Conservation (phyloP, 2,329 filamentous ascomycete genomes). For the Nothopassalora personata region DNA sequence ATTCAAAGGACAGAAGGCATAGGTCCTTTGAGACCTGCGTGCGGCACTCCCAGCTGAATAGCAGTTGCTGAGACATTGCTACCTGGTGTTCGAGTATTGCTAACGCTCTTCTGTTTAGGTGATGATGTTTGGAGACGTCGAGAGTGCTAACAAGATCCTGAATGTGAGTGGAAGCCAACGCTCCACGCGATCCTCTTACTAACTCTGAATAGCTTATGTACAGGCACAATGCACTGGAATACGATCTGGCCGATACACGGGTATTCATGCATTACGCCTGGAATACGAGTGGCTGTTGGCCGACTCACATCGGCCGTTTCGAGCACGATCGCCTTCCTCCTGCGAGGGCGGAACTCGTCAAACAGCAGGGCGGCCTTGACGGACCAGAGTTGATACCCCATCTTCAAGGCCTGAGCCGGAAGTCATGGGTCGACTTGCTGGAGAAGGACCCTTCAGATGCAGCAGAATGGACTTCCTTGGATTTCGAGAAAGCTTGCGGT, state of each 20-base stretch:
- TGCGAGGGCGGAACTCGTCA: neutral
- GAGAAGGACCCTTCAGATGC: neutral
- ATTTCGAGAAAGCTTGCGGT: neutral
- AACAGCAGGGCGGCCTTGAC: neutral
- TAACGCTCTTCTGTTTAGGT: too few relatives aligned
- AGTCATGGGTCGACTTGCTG: neutral
- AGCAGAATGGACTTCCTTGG: neutral
- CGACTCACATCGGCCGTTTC: neutral
- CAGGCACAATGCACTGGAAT: neutral
- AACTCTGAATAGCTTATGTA: neutral
- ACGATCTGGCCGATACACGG: neutral
- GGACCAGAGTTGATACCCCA: neutral
- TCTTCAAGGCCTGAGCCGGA: neutral
- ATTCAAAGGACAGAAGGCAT: too few relatives aligned
- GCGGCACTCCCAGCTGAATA: too few relatives aligned
- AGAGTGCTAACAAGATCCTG: neutral
- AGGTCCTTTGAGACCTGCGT: too few relatives aligned
- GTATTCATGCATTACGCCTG: neutral
- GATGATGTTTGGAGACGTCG: neutral
- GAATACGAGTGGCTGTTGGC: neutral
- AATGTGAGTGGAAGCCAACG: neutral
- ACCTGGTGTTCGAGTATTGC: too few relatives aligned
- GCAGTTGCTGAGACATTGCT: too few relatives aligned
- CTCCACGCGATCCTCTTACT: neutral
- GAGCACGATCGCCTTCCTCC: neutral